Conservation (phyloP, 2,329 filamentous ascomycete genomes). For the Torrubiellomyces zombiae region DNA sequence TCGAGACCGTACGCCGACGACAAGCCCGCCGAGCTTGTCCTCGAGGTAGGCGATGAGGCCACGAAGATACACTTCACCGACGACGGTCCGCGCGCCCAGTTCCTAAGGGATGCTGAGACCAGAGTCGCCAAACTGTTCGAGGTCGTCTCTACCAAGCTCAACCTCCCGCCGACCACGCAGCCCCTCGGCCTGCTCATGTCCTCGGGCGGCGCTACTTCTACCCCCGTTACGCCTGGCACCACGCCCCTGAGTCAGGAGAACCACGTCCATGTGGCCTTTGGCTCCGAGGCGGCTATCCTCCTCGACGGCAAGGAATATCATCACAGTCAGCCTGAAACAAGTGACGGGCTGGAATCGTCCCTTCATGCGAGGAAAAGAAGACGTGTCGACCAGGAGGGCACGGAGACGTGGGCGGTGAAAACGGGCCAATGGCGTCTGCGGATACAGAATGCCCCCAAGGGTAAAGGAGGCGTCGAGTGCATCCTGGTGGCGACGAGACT, state of each 20-base stretch:
- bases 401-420: conserved; percentile 43
- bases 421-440: conserved; percentile 57
- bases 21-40: conserved; percentile 51
- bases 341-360: too few relatives aligned
- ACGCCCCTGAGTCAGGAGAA: conserved; percentile 56
- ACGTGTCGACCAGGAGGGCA: conserved; percentile 18
- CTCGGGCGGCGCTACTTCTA: conserved; percentile 41
- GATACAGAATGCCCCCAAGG: conserved; percentile 36
- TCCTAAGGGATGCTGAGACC: conserved; percentile 53
- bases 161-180: conserved; percentile 41
- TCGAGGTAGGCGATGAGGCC: conserved; percentile 60
- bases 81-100: conserved; percentile 40
- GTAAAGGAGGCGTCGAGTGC: conserved; percentile 46
- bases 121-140: conserved; percentile 60
- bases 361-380: conserved; percentile 29
- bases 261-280: conserved; percentile 47
- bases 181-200: conserved; percentile 52
- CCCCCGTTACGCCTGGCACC: conserved; percentile 49
- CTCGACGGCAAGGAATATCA: conserved; percentile 38
- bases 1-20: conserved; percentile 76
- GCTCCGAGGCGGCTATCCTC: conserved; percentile 37
- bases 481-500: conserved; percentile 61
- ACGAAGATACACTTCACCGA: conserved; percentile 36
- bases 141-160: conserved; percentile 67
- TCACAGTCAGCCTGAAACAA: conserved; percentile 9